Conservation (phyloP, 495 filamentous ascomycete species). For the Aspergillus avenaceus region DNA sequence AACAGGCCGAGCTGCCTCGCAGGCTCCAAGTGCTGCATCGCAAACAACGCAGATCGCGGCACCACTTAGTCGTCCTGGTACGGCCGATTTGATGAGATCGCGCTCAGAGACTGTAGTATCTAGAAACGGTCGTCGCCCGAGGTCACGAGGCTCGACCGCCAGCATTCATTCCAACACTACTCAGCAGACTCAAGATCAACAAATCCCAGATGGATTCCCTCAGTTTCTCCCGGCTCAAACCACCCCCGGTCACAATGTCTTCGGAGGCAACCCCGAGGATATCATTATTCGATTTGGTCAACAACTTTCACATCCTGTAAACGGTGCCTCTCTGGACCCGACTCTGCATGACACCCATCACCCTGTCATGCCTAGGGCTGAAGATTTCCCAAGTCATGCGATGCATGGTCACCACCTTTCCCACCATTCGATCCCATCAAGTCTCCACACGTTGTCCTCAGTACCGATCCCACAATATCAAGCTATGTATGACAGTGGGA, state of each 20-base stretch:
- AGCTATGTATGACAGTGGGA: conserved; percentile 58
- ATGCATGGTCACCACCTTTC: conserved; percentile 44
- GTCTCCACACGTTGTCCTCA: conserved; percentile 26
- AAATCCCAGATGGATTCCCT: conserved; percentile 44
- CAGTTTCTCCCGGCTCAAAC: conserved; percentile 54
- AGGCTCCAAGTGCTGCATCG: conserved; percentile 30
- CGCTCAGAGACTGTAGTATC: conserved; percentile 59
- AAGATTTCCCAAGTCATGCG: conserved; percentile 45
- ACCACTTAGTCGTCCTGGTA: conserved; percentile 41
- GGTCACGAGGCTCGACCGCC: conserved; percentile 81
- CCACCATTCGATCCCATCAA: conserved; percentile 35
- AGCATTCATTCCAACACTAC: conserved; percentile 69
- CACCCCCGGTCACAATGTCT: conserved; percentile 44
- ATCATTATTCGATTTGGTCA: conserved; percentile 57
- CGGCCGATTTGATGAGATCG: conserved; percentile 46
- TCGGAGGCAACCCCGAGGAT: conserved; percentile 55
- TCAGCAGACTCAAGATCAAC: conserved; percentile 62
- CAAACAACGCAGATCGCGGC: conserved; percentile 35
- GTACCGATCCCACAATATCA: conserved; percentile 52
- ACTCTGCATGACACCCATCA: conserved; percentile 48
- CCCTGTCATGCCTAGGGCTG: conserved; percentile 38
- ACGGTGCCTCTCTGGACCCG: conserved; percentile 47
- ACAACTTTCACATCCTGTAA: conserved; percentile 51
- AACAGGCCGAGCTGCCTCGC: conserved; percentile 26
- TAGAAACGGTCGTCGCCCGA: conserved; percentile 59